Conservation (phyloP, 345 rosid species). For the Leavenworthia alabamica region DNA sequence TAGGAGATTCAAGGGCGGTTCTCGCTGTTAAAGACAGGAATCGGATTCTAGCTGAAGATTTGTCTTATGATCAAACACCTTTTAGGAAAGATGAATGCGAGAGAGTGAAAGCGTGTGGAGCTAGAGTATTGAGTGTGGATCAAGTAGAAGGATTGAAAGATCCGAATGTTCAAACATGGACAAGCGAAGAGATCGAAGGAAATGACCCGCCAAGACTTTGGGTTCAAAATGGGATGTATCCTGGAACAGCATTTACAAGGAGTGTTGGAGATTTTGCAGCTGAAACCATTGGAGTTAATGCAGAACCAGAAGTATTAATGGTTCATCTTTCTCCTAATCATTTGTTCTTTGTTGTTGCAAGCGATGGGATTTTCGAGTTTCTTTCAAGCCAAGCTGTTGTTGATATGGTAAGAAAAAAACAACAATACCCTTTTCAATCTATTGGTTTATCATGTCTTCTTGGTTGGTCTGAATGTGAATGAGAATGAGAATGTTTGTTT, state of each 20-base stretch:
- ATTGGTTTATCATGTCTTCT: not conserved
- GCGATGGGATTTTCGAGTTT: slow-evolving; percentile 97
- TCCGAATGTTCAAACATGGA: slow-evolving; percentile 77
- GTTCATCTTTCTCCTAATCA: slow-evolving; percentile 64
- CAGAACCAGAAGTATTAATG: slow-evolving; percentile 71
- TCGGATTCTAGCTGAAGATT: slow-evolving; percentile 57
- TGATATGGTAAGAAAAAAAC: slow-evolving; percentile 63
- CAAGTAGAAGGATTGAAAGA: slow-evolving; percentile 94
- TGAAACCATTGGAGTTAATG: slow-evolving; percentile 76
- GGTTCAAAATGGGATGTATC: slow-evolving; percentile 87
- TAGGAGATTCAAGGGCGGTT: slow-evolving; percentile 94
- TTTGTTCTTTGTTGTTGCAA: slow-evolving; percentile 82
- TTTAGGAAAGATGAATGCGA: slow-evolving; percentile 90
- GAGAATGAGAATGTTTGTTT: slow-evolving; percentile 18
- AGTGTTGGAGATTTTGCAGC: slow-evolving; percentile 87
- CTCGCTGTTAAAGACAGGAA: slow-evolving; percentile 63
- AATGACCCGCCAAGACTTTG: slow-evolving; percentile 96
- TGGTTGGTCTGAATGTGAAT: not conserved
- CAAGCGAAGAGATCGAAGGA: slow-evolving; percentile 82
- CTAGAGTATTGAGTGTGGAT: slow-evolving; percentile 84
- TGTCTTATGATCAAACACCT: slow-evolving; percentile 93
- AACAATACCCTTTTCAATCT: no score
- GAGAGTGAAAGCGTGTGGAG: slow-evolving; percentile 86
- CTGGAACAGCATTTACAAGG: slow-evolving; percentile 93
- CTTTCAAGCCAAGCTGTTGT: slow-evolving; percentile 86